These are phyloP conservation scores for Erodium trifolium DNA, from an alignment of 441 rosid species.

Conservation along the genomic window DNA sequence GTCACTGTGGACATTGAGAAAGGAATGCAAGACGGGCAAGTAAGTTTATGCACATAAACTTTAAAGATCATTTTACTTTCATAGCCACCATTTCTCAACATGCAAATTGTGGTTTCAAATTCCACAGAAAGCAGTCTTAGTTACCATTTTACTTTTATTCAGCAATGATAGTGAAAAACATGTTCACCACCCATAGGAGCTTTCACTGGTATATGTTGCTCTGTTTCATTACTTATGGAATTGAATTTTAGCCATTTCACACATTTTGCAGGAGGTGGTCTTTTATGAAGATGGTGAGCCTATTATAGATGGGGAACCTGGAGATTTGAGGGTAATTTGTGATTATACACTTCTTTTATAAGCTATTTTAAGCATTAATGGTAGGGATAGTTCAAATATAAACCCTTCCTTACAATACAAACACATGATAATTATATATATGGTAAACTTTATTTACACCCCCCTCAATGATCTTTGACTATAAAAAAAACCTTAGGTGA, in stretches of 20 bases:
- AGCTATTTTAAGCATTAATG: too few species aligned
- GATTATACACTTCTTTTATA: background rate
- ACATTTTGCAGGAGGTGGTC: constrained; percentile 60
- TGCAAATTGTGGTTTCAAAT: background rate
- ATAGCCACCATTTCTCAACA: background rate
- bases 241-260: constrained; percentile 5
- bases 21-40: constrained; percentile 97
- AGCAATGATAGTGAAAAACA: too few species aligned
- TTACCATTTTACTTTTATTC: background rate
- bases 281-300: constrained; percentile 97
- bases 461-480: too few species aligned
- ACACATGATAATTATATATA: too few species aligned
- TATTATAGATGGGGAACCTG: constrained; percentile 80
- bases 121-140: background rate
- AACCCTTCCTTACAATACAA: too few species aligned
- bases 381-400: too few species aligned
- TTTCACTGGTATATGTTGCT: background rate
- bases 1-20: constrained; percentile 89
- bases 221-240: background rate
- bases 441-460: too few species aligned
- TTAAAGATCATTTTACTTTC: too few species aligned
- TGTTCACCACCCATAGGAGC: background rate
- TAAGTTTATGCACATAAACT: constrained; percentile 26
- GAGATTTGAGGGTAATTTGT: constrained; percentile 68
- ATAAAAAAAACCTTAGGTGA: too few species aligned